Evolutionary conservation across 441 rosid genomes (phyloP).

Genomic region (Sinapis alba): DNA sequence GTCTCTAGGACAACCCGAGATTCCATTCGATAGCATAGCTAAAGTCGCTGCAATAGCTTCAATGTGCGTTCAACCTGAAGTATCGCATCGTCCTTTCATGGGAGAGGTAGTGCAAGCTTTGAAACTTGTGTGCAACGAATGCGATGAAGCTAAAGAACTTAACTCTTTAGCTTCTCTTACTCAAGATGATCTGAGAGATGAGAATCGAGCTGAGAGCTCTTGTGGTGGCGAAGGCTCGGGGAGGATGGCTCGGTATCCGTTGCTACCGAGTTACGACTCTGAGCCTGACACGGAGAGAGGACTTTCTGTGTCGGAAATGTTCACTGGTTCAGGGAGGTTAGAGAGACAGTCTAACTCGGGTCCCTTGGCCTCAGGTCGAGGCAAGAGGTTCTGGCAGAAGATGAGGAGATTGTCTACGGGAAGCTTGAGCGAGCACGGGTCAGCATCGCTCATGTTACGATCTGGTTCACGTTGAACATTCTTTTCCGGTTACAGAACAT

Average conservation of each 20-base stretch:
- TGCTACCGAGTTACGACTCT: conserved; percentile 59
- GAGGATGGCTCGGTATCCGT: conserved; percentile 44
- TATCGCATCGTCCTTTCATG: conserved; percentile 96
- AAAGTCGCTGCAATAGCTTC: conserved; percentile 97
- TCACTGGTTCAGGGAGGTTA: conserved; percentile 49
- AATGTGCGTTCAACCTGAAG: conserved; percentile 94
- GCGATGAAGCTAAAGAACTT: conserved; percentile 72
- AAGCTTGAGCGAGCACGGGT: conserved; percentile 72
- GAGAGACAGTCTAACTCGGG: conserved; percentile 80
- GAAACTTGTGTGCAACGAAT: conserved; percentile 87
- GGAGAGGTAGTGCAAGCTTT: conserved; percentile 98
- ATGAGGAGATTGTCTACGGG: conserved; percentile 65
- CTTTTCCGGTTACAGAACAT: conserved; percentile 10
- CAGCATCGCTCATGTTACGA: conserved; percentile 40
- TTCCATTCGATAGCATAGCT: conserved; percentile 77
- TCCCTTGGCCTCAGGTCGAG: conserved; percentile 56
- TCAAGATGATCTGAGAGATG: conserved; percentile 51
- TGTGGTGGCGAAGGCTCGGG: conserved; percentile 47
- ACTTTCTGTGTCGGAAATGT: conserved; percentile 49
- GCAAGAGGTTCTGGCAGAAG: conserved; percentile 68
- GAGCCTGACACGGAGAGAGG: conserved; percentile 74
- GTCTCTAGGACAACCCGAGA: conserved; percentile 60
- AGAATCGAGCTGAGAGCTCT: conserved; percentile 52
- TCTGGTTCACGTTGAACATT: conserved; percentile 58
- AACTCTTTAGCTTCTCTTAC: conserved; percentile 60